Evolutionary conservation across 768 basidiomycete genomes (phyloP), one percentile per base, ranked within the genome.

Genomic region (Lactifluus subvellereus): DNA sequence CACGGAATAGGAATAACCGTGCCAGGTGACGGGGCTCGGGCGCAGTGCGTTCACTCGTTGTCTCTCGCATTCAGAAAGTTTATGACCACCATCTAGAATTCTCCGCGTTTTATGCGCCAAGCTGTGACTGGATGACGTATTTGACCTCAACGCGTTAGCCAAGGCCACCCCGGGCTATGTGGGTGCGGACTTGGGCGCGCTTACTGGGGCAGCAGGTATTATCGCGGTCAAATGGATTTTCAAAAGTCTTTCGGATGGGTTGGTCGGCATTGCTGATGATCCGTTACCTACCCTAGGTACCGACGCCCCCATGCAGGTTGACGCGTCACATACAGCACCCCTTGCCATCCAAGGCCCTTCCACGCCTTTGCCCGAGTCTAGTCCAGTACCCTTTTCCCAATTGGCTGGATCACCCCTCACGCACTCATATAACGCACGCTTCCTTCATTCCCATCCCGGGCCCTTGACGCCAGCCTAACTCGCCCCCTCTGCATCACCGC

Each of bases 141-240:
- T 98, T 65, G 85, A 99, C 73, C 96, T 94, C 73, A 71, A 77
- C 6, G 80, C 81, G 4, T 79, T 99, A 4, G 95, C 96, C n/a
- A 96, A 92, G 74, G 86, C 88, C 1, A 99, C 22, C 22, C 22
- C 22, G 22, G 22, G 22, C 22, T 22, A 22, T 22, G 22, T 22
- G 22, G 22, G 22, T 33, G 97, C 97, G 0, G 96, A 99, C 77
- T 74, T 99, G 35, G 84, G 90, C 0, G 90, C 95, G 0, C 76
- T 98, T 5, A 91, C 94, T 0, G 90, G 94, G 8, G 94, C 94
- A 22, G 96, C 96, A 1, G 96, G 96, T 1, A 89, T 98, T 59
- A 89, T 94, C 54, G 94, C 97, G 0, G 95, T 98, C 35, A 97
- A 98, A 74, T 83, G 97, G 30, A 97, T 98, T 70, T 98, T 98